These are phyloP conservation scores for Tuber umbilicatum DNA, from an alignment of 495 filamentous ascomycete species.

Conservation along the genomic window DNA sequence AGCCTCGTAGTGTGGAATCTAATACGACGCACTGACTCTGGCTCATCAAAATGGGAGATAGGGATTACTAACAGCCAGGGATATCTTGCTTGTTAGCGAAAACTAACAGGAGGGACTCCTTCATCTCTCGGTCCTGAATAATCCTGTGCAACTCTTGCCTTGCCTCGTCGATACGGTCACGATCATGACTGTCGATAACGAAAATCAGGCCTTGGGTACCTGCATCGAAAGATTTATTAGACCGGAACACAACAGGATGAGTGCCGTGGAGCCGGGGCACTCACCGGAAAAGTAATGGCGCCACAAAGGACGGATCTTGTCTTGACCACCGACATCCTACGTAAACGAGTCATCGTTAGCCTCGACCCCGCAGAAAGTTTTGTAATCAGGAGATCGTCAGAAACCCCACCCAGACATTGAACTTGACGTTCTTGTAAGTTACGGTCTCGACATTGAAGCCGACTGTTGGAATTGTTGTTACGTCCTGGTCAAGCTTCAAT, in stretches of 20 bases:
- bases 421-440: constrained; percentile 97
- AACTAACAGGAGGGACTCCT: constrained; percentile 84
- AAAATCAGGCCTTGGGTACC: constrained; percentile 96
- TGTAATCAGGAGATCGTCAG: background rate
- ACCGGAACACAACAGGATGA: background rate
- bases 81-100: constrained; percentile 99
- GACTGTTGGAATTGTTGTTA: constrained; percentile 98
- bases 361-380: background rate
- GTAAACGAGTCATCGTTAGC: background rate
- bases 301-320: constrained; percentile 98
- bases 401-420: constrained; percentile 73
- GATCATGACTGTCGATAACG: constrained; percentile 90
- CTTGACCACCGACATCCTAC: constrained; percentile 88
- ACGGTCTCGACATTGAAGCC: constrained; percentile 99
- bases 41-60: background rate
- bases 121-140: constrained; percentile 97
- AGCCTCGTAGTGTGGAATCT: background rate
- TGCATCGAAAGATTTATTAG: constrained; percentile 38
- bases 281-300: constrained; percentile 95
- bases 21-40: background rate
- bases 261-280: constrained; percentile 24
- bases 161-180: constrained; percentile 79
- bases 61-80: constrained; percentile 58
- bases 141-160: constrained; percentile 85
- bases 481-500: constrained; percentile 93